A percentile compares a stretch with the other conserved stretches of the same genome.
phyloP scores from a whole-genome alignment of 306 rosid species.

The Acacia confusa region DNA sequence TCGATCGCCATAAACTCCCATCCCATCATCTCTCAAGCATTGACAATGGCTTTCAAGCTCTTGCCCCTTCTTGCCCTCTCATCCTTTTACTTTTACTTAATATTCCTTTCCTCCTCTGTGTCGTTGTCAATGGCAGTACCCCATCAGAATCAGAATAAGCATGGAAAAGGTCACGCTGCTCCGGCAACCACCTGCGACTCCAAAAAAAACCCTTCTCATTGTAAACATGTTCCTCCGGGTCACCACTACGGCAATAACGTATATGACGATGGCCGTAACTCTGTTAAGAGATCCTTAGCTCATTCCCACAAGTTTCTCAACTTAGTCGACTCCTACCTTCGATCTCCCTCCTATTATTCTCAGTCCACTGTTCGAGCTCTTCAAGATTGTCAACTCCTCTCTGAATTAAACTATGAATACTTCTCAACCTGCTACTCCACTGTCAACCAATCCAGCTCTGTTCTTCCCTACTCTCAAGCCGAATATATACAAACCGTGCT shows the following conservation, averaged over 20 bases:
- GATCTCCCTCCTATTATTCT: conserved; percentile 37
- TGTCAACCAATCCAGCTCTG: conserved; percentile 26
- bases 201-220: conserved; percentile 55
- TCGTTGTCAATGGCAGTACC: background rate
- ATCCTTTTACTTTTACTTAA: background rate
- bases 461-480: conserved; percentile 44
- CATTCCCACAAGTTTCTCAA: conserved; percentile 53
- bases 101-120: background rate
- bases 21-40: background rate
- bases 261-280: conserved; percentile 54
- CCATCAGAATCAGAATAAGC: background rate
- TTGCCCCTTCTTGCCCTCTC: background rate
- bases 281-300: conserved; percentile 57
- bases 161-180: conserved; percentile 8
- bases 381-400: conserved; percentile 61
- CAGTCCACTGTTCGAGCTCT: conserved; percentile 53
- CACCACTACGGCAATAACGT: conserved; percentile 46
- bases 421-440: conserved; percentile 37
- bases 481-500: conserved; percentile 58
- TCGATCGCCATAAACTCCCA: background rate
- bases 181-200: conserved; percentile 46
- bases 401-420: conserved; percentile 57
- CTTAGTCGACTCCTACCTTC: conserved; percentile 44
- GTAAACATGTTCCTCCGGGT: conserved; percentile 56
- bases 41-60: background rate